These are phyloP conservation scores for Fonsecaea erecta DNA, from an alignment of 2,329 filamentous ascomycete species.

Conservation along the genomic window DNA sequence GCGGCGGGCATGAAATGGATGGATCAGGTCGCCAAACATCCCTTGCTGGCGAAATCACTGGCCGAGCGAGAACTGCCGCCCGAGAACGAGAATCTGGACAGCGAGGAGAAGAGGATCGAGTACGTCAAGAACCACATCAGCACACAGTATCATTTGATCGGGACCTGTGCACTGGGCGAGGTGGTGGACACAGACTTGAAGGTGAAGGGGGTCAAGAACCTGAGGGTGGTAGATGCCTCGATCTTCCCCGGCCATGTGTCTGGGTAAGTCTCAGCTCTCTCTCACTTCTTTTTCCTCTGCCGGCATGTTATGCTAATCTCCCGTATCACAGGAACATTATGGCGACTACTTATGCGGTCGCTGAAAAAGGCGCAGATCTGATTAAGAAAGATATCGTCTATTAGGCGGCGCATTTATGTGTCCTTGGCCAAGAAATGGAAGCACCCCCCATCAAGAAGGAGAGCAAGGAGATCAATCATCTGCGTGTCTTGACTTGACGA, in stretches of 20 bases:
- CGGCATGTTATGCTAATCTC: neutral
- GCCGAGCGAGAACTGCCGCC: slow-evolving; percentile 26
- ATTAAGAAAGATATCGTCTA: slow-evolving; percentile 42
- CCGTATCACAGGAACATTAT: slow-evolving; percentile 26
- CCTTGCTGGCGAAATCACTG: slow-evolving; percentile 26
- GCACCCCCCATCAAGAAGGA: neutral
- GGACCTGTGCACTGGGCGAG: slow-evolving; percentile 53
- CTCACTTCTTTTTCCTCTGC: neutral
- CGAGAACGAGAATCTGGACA: slow-evolving; percentile 22
- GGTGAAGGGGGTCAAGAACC: slow-evolving; percentile 45
- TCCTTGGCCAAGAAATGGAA: too few species aligned
- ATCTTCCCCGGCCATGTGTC: slow-evolving; percentile 43
- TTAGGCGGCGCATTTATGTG: neutral
- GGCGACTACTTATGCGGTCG: slow-evolving; percentile 44
- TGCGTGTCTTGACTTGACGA: neutral
- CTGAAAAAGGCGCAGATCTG: slow-evolving; percentile 44
- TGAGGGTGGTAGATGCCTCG: slow-evolving; percentile 47
- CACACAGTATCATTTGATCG: slow-evolving; percentile 50
- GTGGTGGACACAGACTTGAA: slow-evolving; percentile 45
- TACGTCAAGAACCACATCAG: slow-evolving; percentile 47
- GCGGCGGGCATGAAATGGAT: slow-evolving; percentile 48
- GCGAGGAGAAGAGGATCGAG: slow-evolving; percentile 39
- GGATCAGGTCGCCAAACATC: slow-evolving; percentile 39
- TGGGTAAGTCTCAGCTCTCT: slow-evolving; percentile 37
- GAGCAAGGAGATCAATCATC: neutral